Base-by-base conservation (phyloP, 495 filamentous ascomycete species). In the Penicillium salamii region DNA sequence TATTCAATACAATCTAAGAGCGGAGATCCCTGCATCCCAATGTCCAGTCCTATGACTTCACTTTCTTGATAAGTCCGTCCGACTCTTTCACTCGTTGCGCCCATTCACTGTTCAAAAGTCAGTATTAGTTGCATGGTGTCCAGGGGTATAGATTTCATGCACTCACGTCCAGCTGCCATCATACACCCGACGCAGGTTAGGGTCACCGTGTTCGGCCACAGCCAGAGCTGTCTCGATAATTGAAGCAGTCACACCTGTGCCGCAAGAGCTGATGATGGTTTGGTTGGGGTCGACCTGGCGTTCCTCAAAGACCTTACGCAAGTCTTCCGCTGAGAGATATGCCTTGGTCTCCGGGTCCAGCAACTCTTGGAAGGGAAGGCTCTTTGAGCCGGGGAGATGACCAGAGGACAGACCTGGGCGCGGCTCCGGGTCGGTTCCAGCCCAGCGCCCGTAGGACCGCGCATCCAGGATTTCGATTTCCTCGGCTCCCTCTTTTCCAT, bases 81-180 rank as follows among this genome's bases (percentile, higher is more conserved):
- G 71, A 68, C 46, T 76, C 77, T 60, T 76, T 76, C 5, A 84
- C 82, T 33, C 85, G 77, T 57, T 88, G 85, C 17, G 87, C 87
- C 86, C 86, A 91, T 72, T 91, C 87, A 40, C 85, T 89, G 46
- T 23, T n/a, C 31, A 1, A 13, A 33, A 11, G 18, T 68, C 52
- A 69, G 50, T 18, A 50, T 26, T 23, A 43, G 46, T 18, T 19
- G 7, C 23, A 23, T 26, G 8, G 43, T 13, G 8, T 12, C 9
- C 18, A 5, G 12, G 12, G 29, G 11, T 32, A 54, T 17, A 41
- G 9, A 7, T 8, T 12, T 14, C 21, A 5, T 37, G 39, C 14
- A 89, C 89, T 87, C 66, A 95, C 87, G 92, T 96, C 93, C 93
- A 97, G 59, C 90, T 96, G 13, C 93, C 93, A 76, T 97, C 93